Percentiles rank a stretch among this genome's conserved stretches.
Conservation (phyloP, 169 alveolate species). For the Plasmodium knowlesi region DNA sequence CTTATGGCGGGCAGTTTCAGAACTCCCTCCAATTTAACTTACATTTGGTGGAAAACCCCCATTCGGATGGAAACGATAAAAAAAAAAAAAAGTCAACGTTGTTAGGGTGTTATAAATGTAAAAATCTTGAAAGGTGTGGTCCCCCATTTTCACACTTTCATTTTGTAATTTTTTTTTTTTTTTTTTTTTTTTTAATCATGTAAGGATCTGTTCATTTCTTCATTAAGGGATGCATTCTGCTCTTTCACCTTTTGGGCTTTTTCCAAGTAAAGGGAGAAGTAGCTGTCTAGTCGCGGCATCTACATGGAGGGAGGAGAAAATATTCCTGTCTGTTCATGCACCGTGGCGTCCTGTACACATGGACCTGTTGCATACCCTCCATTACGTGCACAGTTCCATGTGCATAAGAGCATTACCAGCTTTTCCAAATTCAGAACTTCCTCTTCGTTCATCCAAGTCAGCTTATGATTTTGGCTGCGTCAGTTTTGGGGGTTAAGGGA, state of each 20-base stretch:
- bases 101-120: background rate
- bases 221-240: constrained; percentile 20
- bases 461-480: constrained; percentile 3
- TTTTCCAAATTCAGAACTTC: background rate
- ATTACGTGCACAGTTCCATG: background rate
- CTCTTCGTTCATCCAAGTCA: constrained; percentile 11
- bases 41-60: background rate
- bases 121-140: background rate
- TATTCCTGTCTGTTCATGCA: background rate
- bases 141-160: background rate
- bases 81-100: constrained; percentile 4
- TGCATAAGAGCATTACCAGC: background rate
- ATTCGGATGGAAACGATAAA: background rate
- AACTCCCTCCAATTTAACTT: background rate
- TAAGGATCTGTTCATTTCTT: constrained; percentile 47
- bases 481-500: background rate
- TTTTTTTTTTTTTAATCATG: constrained; percentile 35
- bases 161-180: background rate
- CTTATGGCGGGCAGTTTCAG: background rate
- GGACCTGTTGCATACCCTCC: background rate
- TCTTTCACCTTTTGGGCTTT: constrained; percentile 67
- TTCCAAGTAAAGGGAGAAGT: constrained; percentile 64
- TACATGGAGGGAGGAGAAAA: background rate
- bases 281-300: constrained; percentile 71
- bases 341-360: background rate